phyloP scores from a whole-genome alignment of 2,329 filamentous ascomycete species.

The Pseudocercospora eumusae region DNA sequence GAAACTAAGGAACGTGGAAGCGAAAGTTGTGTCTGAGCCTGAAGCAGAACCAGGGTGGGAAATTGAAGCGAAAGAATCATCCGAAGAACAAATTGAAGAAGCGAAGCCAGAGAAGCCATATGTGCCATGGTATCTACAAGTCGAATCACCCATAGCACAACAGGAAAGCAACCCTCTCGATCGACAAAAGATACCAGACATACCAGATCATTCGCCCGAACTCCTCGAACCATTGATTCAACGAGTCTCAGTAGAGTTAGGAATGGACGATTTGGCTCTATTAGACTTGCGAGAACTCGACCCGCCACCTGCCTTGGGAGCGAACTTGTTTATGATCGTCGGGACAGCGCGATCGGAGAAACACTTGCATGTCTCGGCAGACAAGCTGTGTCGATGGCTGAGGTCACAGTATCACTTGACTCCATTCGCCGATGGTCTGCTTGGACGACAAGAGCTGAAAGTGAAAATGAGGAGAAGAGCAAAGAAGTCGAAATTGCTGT shows the following conservation, averaged over 20 bases:
- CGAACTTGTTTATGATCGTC: constrained; percentile 88
- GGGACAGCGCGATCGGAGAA: constrained; percentile 89
- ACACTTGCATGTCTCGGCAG: constrained; percentile 87
- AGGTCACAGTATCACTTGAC: constrained; percentile 69
- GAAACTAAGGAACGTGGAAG: background rate
- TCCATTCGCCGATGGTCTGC: constrained; percentile 80
- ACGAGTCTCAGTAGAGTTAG: constrained; percentile 79
- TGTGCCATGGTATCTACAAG: constrained; percentile 84
- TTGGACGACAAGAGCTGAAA: constrained; percentile 89
- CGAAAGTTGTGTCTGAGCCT: background rate
- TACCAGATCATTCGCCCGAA: constrained; percentile 69
- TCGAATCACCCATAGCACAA: constrained; percentile 45
- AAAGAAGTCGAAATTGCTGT: constrained; percentile 77
- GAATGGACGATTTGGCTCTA: constrained; percentile 76
- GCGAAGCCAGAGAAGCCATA: constrained; percentile 10
- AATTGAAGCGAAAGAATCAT: background rate
- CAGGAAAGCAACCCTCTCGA: constrained; percentile 47
- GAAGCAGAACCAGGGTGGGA: background rate
- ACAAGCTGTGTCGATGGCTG: constrained; percentile 85
- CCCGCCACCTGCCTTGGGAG: constrained; percentile 81
- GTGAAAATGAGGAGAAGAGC: constrained; percentile 78
- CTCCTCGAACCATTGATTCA: constrained; percentile 72
- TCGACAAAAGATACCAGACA: constrained; percentile 60
- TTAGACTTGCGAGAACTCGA: constrained; percentile 83
- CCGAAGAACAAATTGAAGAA: background rate